A percentile compares a stretch with the other conserved stretches of the same genome.
phyloP scores from a whole-genome alignment of 805 yeast genomes.

The Soucietia sequanensis region DNA sequence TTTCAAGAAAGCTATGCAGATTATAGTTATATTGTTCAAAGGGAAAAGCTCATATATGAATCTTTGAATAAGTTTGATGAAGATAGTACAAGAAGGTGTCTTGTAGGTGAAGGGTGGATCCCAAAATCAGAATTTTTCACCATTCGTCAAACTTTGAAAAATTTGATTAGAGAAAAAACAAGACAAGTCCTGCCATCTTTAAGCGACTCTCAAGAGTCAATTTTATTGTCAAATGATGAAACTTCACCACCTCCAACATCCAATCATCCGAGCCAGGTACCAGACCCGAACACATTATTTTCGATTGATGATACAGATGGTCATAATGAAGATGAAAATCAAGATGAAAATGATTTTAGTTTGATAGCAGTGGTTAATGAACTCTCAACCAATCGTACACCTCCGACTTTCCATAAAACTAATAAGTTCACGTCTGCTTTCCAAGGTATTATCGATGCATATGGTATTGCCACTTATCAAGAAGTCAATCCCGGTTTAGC shows the following conservation, averaged over 20 bases:
- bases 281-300: conserved; percentile 15
- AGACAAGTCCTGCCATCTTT: conserved; percentile 3
- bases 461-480: conserved; percentile 88
- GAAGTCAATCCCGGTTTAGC: conserved; percentile 97
- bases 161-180: conserved; percentile 39
- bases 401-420: conserved; percentile 94
- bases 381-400: conserved; percentile 76
- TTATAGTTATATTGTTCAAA: conserved; percentile 35
- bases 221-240: conserved; percentile 8
- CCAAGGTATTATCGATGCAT: conserved; percentile 92
- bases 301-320: conserved; percentile 21
- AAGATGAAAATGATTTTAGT: conserved; percentile 7
- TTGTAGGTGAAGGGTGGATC: conserved; percentile 75
- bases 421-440: conserved; percentile 92
- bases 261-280: no score
- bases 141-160: conserved; percentile 39
- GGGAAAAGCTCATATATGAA: conserved; percentile 59
- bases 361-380: conserved; percentile 34
- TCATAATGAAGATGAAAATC: conserved; percentile 13
- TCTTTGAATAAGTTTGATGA: conserved; percentile 65
- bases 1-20: conserved; percentile 35
- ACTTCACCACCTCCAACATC: conserved; percentile 2
- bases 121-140: conserved; percentile 51
- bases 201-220: conserved; percentile 12
- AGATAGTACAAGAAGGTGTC: conserved; percentile 63